Percentiles rank a stretch among this genome's conserved stretches.
These are phyloP conservation scores for Abelmoschus esculentus DNA, from an alignment of 345 rosid genomes.

Conservation along the genomic window DNA sequence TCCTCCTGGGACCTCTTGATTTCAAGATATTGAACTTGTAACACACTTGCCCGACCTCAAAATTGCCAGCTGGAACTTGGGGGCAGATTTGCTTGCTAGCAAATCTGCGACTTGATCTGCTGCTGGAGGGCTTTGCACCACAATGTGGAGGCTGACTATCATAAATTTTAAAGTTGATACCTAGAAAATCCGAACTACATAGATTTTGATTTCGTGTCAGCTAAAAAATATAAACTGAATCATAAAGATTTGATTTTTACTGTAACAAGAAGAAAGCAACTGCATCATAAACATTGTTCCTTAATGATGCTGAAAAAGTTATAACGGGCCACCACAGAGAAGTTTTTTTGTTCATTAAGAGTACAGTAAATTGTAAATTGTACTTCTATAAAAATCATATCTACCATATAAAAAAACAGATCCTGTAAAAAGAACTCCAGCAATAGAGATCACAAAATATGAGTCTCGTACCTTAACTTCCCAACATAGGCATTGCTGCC, in stretches of 20 bases:
- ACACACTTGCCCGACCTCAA: constrained; percentile 70
- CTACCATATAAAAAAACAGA: neutral
- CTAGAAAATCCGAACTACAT: constrained; percentile 90
- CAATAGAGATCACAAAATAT: neutral
- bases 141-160: constrained; percentile 77
- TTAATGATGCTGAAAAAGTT: neutral
- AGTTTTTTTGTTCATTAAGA: neutral
- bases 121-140: constrained; percentile 85
- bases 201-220: neutral
- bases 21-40: constrained; percentile 91
- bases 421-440: neutral
- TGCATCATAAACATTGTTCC: neutral
- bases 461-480: constrained; percentile 62
- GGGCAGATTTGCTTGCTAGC: constrained; percentile 96
- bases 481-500: constrained; percentile 91
- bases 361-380: neutral
- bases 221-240: neutral
- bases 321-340: neutral
- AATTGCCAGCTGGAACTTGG: constrained; percentile 84
- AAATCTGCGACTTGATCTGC: constrained; percentile 66
- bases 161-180: constrained; percentile 84
- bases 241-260: too few species aligned
- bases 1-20: constrained; percentile 97
- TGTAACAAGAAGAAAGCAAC: neutral
- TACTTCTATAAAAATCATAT: neutral